phyloP scores from a whole-genome alignment of 495 filamentous ascomycete genomes.

The Hypoxylon lienhwacheense region DNA sequence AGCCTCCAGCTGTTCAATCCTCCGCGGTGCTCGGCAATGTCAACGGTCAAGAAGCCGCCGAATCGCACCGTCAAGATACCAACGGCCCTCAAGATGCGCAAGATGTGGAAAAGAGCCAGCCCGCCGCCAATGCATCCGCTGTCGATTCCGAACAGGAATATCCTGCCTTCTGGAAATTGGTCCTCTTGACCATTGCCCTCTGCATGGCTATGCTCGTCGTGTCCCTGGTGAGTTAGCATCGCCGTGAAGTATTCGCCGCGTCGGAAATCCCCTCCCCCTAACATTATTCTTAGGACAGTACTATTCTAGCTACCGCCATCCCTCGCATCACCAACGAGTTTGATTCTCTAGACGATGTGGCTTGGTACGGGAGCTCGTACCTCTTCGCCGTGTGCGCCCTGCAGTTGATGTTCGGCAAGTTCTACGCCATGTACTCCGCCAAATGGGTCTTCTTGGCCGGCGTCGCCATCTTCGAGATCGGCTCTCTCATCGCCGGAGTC shows the following conservation, averaged over 20 bases:
- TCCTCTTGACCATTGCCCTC: constrained; percentile 22
- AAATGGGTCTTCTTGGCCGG: constrained; percentile 50
- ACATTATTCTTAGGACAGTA: constrained; percentile 19
- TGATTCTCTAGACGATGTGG: constrained; percentile 48
- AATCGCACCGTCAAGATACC: constrained; percentile 6
- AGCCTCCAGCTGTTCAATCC: not conserved
- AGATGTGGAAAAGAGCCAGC: constrained; percentile 9
- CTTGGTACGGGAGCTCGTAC: constrained; percentile 59
- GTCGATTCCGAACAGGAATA: constrained; percentile 14
- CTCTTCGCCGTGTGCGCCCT: constrained; percentile 48
- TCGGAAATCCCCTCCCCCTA: not conserved
- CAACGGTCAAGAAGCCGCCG: constrained; percentile 6
- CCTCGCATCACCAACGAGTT: constrained; percentile 51
- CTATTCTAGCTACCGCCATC: constrained; percentile 47
- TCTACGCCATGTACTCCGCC: constrained; percentile 50
- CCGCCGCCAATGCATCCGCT: not conserved
- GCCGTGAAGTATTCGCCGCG: not conserved
- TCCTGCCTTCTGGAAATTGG: constrained; percentile 22
- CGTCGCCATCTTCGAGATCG: constrained; percentile 50
- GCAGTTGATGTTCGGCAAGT: constrained; percentile 51
- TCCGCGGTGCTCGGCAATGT: constrained; percentile 2
- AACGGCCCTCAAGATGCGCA: constrained; percentile 2
- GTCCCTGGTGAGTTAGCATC: constrained; percentile 50
- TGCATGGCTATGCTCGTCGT: constrained; percentile 23
- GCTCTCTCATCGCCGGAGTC: constrained; percentile 36